A percentile compares a stretch with the other conserved stretches of the same genome.
Conservation (phyloP, 2,329 filamentous ascomycete genomes). For the Pyrenophora teres region DNA sequence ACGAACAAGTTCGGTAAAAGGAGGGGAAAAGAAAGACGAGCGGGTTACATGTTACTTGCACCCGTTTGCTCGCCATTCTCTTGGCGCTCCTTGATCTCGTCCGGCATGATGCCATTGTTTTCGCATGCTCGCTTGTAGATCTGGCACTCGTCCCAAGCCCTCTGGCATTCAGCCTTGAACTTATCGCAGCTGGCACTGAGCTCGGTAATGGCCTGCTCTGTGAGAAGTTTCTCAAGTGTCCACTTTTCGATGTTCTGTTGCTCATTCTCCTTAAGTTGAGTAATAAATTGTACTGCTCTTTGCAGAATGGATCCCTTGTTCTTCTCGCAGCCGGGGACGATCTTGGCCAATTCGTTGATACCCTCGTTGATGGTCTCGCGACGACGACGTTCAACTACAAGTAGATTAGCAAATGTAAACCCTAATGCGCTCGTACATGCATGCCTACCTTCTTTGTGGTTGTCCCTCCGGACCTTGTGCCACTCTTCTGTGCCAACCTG, state of each 20-base stretch:
- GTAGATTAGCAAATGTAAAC: constrained; percentile 9
- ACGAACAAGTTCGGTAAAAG: background rate
- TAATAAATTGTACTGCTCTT: constrained; percentile 91
- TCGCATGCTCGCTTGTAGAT: constrained; percentile 68
- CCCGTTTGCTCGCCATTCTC: constrained; percentile 46
- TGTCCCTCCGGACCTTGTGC: constrained; percentile 96
- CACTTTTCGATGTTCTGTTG: constrained; percentile 92
- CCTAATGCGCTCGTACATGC: background rate
- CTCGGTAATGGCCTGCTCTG: constrained; percentile 86
- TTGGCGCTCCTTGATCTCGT: constrained; percentile 49
- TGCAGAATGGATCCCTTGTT: constrained; percentile 98
- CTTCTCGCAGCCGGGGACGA: constrained; percentile 96
- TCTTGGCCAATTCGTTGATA: constrained; percentile 96
- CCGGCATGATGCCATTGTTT: constrained; percentile 47
- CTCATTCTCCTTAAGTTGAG: constrained; percentile 91
- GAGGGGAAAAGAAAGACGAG: background rate
- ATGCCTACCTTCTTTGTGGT: constrained; percentile 91
- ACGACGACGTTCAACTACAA: constrained; percentile 85
- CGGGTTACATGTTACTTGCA: constrained; percentile 30
- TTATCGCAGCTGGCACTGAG: constrained; percentile 86
- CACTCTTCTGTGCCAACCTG: constrained; percentile 95
- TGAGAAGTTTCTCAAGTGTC: constrained; percentile 87
- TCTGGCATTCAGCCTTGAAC: constrained; percentile 78
- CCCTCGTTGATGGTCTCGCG: constrained; percentile 99
- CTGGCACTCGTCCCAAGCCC: constrained; percentile 76